phyloP scores from a whole-genome alignment of 192 early-diverging fungal species.

The Coemansia sp. region DNA sequence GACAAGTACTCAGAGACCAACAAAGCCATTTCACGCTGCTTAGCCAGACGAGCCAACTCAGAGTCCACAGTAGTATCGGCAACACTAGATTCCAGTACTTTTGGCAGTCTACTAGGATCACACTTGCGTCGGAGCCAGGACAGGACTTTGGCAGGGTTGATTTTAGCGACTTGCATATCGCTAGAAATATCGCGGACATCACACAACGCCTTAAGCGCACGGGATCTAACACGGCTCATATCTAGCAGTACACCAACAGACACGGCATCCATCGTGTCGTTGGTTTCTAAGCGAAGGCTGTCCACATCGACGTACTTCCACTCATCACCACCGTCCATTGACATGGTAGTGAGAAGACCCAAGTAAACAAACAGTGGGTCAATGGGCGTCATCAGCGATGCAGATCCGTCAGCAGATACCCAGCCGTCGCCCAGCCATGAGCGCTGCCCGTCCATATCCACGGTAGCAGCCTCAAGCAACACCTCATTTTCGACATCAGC shows the following conservation, averaged over 20 bases:
- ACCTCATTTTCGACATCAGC: constrained; percentile 21
- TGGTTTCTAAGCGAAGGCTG: constrained; percentile 31
- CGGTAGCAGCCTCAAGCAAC: constrained; percentile 30
- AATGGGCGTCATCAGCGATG: constrained; percentile 26
- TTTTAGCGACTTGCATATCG: constrained; percentile 23
- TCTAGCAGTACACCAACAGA: constrained; percentile 19
- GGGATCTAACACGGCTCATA: constrained; percentile 4
- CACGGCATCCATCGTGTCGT: constrained; percentile 23
- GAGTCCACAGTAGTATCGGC: background rate
- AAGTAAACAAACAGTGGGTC: constrained; percentile 50
- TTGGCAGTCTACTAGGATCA: constrained; percentile 14
- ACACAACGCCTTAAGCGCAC: constrained; percentile 34
- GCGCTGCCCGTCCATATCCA: constrained; percentile 41
- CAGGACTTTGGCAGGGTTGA: constrained; percentile 26
- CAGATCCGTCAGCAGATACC: constrained; percentile 29
- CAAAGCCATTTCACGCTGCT: constrained; percentile 42
- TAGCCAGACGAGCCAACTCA: constrained; percentile 10
- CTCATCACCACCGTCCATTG: constrained; percentile 13
- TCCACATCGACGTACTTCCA: constrained; percentile 44
- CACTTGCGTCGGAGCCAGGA: constrained; percentile 50
- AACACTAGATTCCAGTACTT: background rate
- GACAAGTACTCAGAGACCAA: constrained; percentile 47
- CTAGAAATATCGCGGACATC: constrained; percentile 22
- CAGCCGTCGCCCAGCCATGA: constrained; percentile 44
- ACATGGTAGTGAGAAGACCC: constrained; percentile 27